A percentile compares a stretch with the other conserved stretches of the same genome.
Conservation (phyloP, 106 monocot genomes). For the Dendrobium huoshanense region DNA sequence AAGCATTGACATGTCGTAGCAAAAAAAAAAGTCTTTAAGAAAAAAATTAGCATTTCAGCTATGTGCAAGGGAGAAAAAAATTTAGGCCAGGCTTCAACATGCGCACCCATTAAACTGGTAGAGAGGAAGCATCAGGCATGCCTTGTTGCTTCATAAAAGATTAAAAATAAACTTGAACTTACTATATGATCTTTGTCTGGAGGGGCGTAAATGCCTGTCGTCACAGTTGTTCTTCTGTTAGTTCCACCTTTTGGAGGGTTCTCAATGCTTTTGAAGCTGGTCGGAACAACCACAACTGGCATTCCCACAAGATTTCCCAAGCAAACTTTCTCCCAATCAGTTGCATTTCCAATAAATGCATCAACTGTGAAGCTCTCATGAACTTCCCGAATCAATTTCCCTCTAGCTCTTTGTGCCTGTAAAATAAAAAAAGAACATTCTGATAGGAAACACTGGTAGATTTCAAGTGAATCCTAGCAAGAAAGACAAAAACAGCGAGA, state of each 20-base stretch:
- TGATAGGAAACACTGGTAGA: no score
- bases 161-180: constrained; percentile 16
- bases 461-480: no score
- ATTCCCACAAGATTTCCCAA: constrained; percentile 87
- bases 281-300: constrained; percentile 77
- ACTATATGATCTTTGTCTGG: constrained; percentile 88
- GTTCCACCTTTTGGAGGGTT: constrained; percentile 67
- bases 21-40: neutral
- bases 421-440: neutral
- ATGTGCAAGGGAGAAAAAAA: neutral
- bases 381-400: constrained; percentile 64
- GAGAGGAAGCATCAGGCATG: neutral
- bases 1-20: neutral
- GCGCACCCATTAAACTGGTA: neutral
- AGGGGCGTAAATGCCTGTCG: constrained; percentile 90
- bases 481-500: no score
- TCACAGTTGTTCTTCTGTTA: constrained; percentile 61
- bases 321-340: constrained; percentile 93
- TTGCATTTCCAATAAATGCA: constrained; percentile 84
- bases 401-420: constrained; percentile 76
- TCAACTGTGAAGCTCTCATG: constrained; percentile 64
- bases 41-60: neutral
- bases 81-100: neutral
- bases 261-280: constrained; percentile 62
- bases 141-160: neutral